Base-by-base conservation (phyloP, 208 protist species). In the Leishmania gerbilli region DNA sequence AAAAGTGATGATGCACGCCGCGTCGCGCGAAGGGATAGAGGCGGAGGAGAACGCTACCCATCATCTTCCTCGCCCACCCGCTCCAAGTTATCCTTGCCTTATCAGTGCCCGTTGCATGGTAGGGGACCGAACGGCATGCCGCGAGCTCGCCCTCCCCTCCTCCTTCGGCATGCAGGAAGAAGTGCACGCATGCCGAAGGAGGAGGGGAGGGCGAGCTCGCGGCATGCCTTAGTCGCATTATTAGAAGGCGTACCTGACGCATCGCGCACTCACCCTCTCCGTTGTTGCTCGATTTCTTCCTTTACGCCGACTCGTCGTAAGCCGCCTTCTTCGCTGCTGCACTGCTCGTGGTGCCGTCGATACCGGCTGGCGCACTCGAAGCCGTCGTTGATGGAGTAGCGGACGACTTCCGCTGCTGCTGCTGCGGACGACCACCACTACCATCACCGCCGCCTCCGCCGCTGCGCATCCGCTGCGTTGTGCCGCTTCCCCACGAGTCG, bases 401-500 rank as follows among this genome's bases (percentile, higher is more conserved):
- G 37, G 17, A n/a, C 51, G 51, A 19, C 21, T 37, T 42, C 72
- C 42, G 42, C 42, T 45, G 42, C 42, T 62, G 24, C 21, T 34
- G 55, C 56, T n/a, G 47, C 37, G 13, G 53, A 21, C 40, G 40
- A n/a, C 47, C 1, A 55, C 68, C 42, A 37, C n/a, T n/a, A 17
- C 49, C 47, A 34, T 5, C 47, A 77, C 60, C 77, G n/a, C 71
- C 91, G 76, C 5, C 88, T 77, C 62, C 92, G 65, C 71, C 42
- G 27, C 69, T 79, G 67, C 82, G 82, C 82, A 85, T 85, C 55
- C 92, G 85, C 37, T 95, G 88, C 31, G 94, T 95, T 3, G 94
- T 97, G 56, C 94, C 89, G 55, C 81, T 77, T 31, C 87, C 89
- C 93, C 94, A 97, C 45, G 91, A 92, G 79, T 95, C 92, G 78